Percentiles rank a stretch among this genome's conserved stretches.
Conservation (phyloP, 331 rosid genomes). For the Quercus lobata region DNA sequence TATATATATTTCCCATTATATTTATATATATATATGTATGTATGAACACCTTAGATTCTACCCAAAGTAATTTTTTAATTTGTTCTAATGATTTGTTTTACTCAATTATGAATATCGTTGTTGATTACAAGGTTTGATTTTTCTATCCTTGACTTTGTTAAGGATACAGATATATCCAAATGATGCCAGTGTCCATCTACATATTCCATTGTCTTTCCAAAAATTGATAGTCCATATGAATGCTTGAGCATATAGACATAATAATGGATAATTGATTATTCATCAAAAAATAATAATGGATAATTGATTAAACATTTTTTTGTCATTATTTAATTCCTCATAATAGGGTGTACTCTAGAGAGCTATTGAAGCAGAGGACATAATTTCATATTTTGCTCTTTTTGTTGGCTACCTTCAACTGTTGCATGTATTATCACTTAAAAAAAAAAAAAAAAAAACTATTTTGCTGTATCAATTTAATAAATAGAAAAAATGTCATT, state of each 20-base stretch:
- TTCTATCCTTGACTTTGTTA: too few species aligned
- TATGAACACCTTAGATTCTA: too few species aligned
- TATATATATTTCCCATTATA: too few species aligned
- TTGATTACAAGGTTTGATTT: too few species aligned
- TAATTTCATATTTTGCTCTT: conserved; percentile 6
- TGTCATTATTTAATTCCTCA: conserved; percentile 60
- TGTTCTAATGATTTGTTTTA: too few species aligned
- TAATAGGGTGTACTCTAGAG: conserved; percentile 83
- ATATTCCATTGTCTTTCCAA: too few species aligned
- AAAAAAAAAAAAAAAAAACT: neutral
- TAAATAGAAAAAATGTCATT: neutral
- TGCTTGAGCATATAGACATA: neutral
- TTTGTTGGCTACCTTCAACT: conserved; percentile 1
- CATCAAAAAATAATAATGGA: neutral
- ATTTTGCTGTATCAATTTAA: neutral
- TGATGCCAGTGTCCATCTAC: too few species aligned
- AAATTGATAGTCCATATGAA: too few species aligned
- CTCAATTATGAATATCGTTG: too few species aligned
- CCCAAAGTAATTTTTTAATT: too few species aligned
- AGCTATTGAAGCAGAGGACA: conserved; percentile 94
- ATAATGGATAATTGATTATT: neutral
- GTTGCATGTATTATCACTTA: conserved; percentile 1
- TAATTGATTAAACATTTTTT: conserved; percentile 9
- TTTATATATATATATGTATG: too few species aligned
- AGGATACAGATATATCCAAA: too few species aligned